phyloP scores from a whole-genome alignment of 176 grass and related monocot genomes.

The Raddia distichophylla region DNA sequence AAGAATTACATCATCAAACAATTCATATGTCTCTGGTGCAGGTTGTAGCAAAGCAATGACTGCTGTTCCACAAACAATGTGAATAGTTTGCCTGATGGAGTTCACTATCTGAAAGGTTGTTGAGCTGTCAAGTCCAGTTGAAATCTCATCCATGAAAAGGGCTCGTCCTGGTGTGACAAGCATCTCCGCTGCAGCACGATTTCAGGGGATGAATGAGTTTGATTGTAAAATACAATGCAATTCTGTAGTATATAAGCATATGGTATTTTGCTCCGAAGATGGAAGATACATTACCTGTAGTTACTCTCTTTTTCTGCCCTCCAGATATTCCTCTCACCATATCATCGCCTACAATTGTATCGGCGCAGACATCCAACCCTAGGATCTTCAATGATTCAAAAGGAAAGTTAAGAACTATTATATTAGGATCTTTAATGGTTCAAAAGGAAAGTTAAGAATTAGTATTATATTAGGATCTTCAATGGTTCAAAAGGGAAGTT shows the following conservation, averaged over 20 bases:
- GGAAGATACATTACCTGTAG: slow-evolving; percentile 62
- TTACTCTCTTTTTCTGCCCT: slow-evolving; percentile 90
- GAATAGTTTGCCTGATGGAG: slow-evolving; percentile 62
- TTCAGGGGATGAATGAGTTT: slow-evolving; percentile 16
- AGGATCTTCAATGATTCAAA: slow-evolving; percentile 51
- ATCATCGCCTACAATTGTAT: slow-evolving; percentile 77
- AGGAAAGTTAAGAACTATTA: slow-evolving; percentile 14
- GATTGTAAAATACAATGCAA: neutral
- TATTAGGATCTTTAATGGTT: slow-evolving; percentile 35
- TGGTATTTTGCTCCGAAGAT: neutral
- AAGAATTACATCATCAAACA: slow-evolving; percentile 91
- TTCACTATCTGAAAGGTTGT: slow-evolving; percentile 87
- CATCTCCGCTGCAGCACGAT: slow-evolving; percentile 69
- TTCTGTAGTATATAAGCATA: neutral
- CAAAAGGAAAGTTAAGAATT: slow-evolving; percentile 8
- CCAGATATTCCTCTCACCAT: slow-evolving; percentile 87
- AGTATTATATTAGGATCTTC: slow-evolving; percentile 37
- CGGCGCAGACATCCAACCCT: slow-evolving; percentile 80
- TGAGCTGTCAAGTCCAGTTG: slow-evolving; percentile 85
- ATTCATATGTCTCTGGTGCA: slow-evolving; percentile 79
- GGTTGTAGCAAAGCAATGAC: slow-evolving; percentile 81
- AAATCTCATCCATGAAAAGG: slow-evolving; percentile 96
- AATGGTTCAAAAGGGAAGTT: slow-evolving; percentile 3
- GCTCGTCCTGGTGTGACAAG: slow-evolving; percentile 75
- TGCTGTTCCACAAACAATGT: slow-evolving; percentile 66